phyloP scores from a whole-genome alignment of 495 filamentous ascomycete genomes.

The Penicillium angulare region DNA sequence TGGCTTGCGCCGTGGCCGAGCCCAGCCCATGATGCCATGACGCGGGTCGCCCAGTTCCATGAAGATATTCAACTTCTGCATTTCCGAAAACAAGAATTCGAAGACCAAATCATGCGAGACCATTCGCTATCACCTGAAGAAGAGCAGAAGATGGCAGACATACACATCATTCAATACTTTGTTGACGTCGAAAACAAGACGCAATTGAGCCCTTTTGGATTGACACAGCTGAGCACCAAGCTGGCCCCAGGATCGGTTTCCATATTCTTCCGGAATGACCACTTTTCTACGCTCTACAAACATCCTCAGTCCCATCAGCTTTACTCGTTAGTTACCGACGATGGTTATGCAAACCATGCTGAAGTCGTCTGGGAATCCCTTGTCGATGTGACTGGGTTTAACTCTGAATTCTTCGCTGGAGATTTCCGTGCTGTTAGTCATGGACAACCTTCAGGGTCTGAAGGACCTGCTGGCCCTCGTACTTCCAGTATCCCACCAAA shows the following conservation, averaged over 20 bases:
- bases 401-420: constrained; percentile 80
- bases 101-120: constrained; percentile 65
- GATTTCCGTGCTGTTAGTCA: constrained; percentile 84
- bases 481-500: constrained; percentile 26
- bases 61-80: constrained; percentile 88
- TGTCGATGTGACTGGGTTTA: constrained; percentile 81
- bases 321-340: constrained; percentile 84
- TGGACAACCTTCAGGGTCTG: constrained; percentile 28
- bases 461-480: constrained; percentile 25
- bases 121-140: constrained; percentile 54
- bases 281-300: constrained; percentile 90
- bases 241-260: constrained; percentile 72
- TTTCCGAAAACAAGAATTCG: constrained; percentile 84
- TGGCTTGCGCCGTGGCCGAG: constrained; percentile 75
- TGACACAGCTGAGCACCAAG: constrained; percentile 63
- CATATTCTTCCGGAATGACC: constrained; percentile 94
- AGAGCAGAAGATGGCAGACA: constrained; percentile 76
- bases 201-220: constrained; percentile 79
- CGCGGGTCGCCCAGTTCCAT: constrained; percentile 71
- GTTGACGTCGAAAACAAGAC: constrained; percentile 70
- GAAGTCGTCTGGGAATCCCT: constrained; percentile 97
- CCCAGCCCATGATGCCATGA: constrained; percentile 62
- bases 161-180: constrained; percentile 77
- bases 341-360: constrained; percentile 80
- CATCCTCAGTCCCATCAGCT: constrained; percentile 69